Base-by-base conservation (phyloP, 2,329 filamentous ascomycete genomes). In the Aureobasidium uvarum region DNA sequence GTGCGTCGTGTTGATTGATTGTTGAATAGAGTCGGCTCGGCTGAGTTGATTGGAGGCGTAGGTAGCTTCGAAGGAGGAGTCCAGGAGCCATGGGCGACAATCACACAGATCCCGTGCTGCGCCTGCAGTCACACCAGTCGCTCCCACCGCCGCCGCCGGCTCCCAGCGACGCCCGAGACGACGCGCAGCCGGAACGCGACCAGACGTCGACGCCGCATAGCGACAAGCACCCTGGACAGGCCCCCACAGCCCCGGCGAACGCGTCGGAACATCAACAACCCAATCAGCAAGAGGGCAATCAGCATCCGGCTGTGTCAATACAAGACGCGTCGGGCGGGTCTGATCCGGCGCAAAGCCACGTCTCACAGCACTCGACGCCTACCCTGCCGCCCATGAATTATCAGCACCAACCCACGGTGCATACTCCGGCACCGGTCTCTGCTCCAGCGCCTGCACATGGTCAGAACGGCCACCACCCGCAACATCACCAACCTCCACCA, bases 401-500 rank as follows among this genome's bases (percentile, higher is more conserved):
- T 38, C 60, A 63, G 18, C 59, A 62, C 16, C 45, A 51, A 36
- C 59, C 45, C 23, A 48, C 39, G 59, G 46, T 25, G 41, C 60
- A 52, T 33, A 48, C 48, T 23, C 48, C 60, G 36, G 46, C 60
- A 18, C 48, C 60, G 10, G 38, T 33, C 23, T 23, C 59, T n/a
- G 36, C 52, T 25, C 16, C 52, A 41, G 52, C 45, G 46, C 20
- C 58, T n/a, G 58, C 31, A 11, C 58, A 62, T 51, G 33, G 23
- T 11, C 58, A 39, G 46, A 62, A 62, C n/a, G 58, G 58, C 14
- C 48, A 62, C 14, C 48, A 31, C 8, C 48, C 50, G 5, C 60
- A 74, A 46, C 71, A 73, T 54, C 72, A 73, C 59, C 71, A 75
- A 56, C 62, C 50, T n/a, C 50, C 50, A 28, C 48, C 60, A 25